phyloP scores from a whole-genome alignment of 2,329 filamentous ascomycete species.

The Mycosphaerelloides madeirae region DNA sequence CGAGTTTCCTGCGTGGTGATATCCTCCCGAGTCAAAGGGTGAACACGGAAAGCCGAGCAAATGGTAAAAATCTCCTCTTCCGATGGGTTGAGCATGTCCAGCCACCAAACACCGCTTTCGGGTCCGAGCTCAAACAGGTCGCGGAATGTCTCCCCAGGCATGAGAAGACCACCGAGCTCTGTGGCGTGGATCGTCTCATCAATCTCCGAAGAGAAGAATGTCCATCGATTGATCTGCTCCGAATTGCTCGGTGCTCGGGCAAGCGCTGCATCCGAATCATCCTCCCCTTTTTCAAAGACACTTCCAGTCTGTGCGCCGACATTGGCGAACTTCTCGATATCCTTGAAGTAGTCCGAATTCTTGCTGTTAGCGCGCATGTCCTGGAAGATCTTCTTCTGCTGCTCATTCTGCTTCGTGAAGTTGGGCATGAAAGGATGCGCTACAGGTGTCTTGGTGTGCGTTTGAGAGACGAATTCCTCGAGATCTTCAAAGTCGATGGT shows the following conservation, averaged over 20 bases:
- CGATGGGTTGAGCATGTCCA: constrained; percentile 86
- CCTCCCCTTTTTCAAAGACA: constrained; percentile 43
- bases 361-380: constrained; percentile 49
- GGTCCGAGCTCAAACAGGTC: constrained; percentile 73
- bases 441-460: constrained; percentile 44
- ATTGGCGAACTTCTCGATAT: constrained; percentile 10
- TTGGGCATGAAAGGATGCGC: constrained; percentile 37
- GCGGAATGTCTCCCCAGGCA: constrained; percentile 83
- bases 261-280: constrained; percentile 26
- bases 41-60: constrained; percentile 90
- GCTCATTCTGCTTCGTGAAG: constrained; percentile 22
- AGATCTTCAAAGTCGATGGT: constrained; percentile 90
- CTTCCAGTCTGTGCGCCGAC: not conserved
- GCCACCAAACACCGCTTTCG: constrained; percentile 91
- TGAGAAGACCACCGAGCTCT: constrained; percentile 79
- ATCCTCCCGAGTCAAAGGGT: constrained; percentile 93
- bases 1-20: constrained; percentile 92
- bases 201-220: constrained; percentile 93
- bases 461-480: constrained; percentile 77
- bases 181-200: constrained; percentile 90
- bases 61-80: constrained; percentile 83
- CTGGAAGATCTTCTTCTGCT: constrained; percentile 51
- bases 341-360: constrained; percentile 18
- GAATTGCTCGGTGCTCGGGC: constrained; percentile 21
- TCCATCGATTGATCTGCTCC: constrained; percentile 67